Percentiles rank a stretch among this genome's conserved stretches.
phyloP scores from a whole-genome alignment of 495 filamentous ascomycete species.

The Margaritispora aquatica region DNA sequence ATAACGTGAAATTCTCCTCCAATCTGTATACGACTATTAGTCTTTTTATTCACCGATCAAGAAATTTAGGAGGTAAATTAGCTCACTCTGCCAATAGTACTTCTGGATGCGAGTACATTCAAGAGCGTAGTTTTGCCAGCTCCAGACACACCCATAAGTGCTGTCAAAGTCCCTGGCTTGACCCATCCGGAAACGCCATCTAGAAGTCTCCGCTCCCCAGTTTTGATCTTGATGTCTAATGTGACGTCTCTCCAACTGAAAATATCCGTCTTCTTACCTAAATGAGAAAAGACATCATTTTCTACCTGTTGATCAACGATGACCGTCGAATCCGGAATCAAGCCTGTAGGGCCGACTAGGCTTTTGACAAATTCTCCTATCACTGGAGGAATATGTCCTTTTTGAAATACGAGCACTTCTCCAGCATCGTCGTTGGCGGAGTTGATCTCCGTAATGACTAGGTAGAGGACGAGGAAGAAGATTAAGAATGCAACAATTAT shows the following conservation, averaged over 20 bases:
- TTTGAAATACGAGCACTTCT: conserved; percentile 59
- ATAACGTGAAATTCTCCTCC: conserved; percentile 70
- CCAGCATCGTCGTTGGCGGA: conserved; percentile 64
- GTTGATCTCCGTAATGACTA: conserved; percentile 61
- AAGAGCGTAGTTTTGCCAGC: conserved; percentile 63
- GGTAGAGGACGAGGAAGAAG: conserved; percentile 53
- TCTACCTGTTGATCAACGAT: conserved; percentile 37
- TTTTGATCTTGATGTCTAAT: conserved; percentile 63
- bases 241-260: conserved; percentile 77
- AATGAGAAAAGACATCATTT: conserved; percentile 34
- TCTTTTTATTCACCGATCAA: neutral
- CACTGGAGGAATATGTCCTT: conserved; percentile 48
- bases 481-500: conserved; percentile 61
- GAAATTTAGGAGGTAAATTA: neutral
- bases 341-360: conserved; percentile 32
- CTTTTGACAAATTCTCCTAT: conserved; percentile 46
- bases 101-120: conserved; percentile 50
- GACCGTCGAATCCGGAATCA: conserved; percentile 24
- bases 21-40: conserved; percentile 29
- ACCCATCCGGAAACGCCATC: conserved; percentile 64
- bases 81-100: conserved; percentile 34
- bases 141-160: conserved; percentile 58
- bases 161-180: conserved; percentile 64
- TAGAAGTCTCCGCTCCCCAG: conserved; percentile 51
- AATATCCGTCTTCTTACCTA: conserved; percentile 38